phyloP scores from a whole-genome alignment of 2,329 filamentous ascomycete species.

The Claviceps sorghi region DNA sequence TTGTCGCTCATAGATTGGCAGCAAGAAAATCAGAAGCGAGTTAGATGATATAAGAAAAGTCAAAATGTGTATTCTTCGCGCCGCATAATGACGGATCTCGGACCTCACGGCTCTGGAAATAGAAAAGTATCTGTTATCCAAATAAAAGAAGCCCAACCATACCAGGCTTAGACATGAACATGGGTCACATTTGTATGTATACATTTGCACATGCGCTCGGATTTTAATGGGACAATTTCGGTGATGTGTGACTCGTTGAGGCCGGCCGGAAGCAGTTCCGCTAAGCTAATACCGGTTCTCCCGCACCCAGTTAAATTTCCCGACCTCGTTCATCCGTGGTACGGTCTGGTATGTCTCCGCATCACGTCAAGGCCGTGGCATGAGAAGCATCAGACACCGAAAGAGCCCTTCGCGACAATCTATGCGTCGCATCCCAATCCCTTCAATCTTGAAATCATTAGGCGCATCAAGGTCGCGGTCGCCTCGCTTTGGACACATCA shows the following conservation, averaged over 20 bases:
- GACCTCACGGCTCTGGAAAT: too few relatives aligned
- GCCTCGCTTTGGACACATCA: background rate
- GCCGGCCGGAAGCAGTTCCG: background rate
- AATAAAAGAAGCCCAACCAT: too few relatives aligned
- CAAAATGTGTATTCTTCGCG: too few relatives aligned
- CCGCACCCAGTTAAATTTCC: background rate
- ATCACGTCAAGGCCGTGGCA: background rate
- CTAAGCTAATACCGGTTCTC: background rate
- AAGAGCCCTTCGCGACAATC: background rate
- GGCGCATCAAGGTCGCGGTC: background rate
- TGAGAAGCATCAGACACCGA: background rate
- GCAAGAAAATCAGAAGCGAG: background rate
- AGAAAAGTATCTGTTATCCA: too few relatives aligned
- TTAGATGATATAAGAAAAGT: background rate
- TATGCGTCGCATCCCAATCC: background rate
- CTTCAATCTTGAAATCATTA: background rate
- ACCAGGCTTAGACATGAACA: too few relatives aligned
- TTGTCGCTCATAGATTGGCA: background rate
- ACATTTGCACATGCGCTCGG: too few relatives aligned
- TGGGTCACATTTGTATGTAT: too few relatives aligned
- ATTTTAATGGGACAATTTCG: too few relatives aligned
- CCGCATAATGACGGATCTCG: too few relatives aligned
- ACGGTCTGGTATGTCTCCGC: background rate
- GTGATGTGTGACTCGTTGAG: background rate
- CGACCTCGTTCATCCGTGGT: background rate